These are phyloP conservation scores for Lachnellula willkommii DNA, from an alignment of 2,329 filamentous ascomycete genomes.

Conservation along the genomic window DNA sequence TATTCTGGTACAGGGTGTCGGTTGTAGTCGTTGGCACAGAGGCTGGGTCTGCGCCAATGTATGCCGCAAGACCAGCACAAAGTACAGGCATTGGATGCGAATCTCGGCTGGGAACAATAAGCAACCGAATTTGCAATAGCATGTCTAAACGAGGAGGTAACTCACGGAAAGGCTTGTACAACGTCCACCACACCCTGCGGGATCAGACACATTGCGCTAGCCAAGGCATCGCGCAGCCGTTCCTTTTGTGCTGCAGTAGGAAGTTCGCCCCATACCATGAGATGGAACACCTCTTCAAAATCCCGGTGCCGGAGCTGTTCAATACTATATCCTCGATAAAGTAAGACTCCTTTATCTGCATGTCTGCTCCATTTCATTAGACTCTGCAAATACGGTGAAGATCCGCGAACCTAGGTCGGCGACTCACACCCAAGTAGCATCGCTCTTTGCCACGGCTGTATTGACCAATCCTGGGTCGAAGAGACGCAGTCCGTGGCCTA, in stretches of 20 bases:
- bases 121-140: background rate
- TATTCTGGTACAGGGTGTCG: conserved; percentile 34
- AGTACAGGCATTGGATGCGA: conserved; percentile 33
- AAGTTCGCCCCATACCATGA: conserved; percentile 36
- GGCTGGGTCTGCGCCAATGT: conserved; percentile 28
- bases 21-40: conserved; percentile 34
- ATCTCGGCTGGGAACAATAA: conserved; percentile 4
- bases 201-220: conserved; percentile 15
- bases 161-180: conserved; percentile 28
- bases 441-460: conserved; percentile 26
- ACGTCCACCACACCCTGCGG: conserved; percentile 23
- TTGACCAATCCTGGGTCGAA: conserved; percentile 31
- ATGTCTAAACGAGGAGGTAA: background rate
- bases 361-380: conserved; percentile 18
- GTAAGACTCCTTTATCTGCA: conserved; percentile 32
- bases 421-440: conserved; percentile 29
- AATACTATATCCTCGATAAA: conserved; percentile 33
- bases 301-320: conserved; percentile 17
- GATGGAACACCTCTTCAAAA: conserved; percentile 29
- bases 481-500: conserved; percentile 21
- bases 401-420: background rate
- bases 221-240: background rate
- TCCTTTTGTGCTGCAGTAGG: conserved; percentile 31
- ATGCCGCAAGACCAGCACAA: conserved; percentile 35
- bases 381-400: too few species aligned